Base-by-base conservation (phyloP, 192 early-diverging fungal genomes). In the Rhizoclosmatium globosum region DNA sequence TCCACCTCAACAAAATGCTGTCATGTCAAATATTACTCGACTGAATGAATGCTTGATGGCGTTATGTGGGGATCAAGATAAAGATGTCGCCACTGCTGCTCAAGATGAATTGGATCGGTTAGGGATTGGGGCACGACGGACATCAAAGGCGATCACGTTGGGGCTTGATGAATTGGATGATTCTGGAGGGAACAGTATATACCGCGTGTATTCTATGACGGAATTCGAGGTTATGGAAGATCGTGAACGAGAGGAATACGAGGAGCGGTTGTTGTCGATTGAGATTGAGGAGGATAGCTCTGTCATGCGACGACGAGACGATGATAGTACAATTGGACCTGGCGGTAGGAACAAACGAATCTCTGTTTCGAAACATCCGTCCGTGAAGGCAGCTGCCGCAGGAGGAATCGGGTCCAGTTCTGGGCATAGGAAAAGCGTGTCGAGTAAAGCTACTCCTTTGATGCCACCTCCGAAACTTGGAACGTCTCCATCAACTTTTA, bases 41-140 rank as follows among this genome's bases (percentile, higher is more conserved):
- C 59, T 74, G 2, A 74, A 74, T 64, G 72, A 74, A 44, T 74
- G 72, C 62, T 43, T 74, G 7, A 60, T 74, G 57, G 56, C 72
- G 13, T 56, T 74, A 4, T 74, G 58, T 21, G 61, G 72, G 23
- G 72, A 74, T 43, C 58, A n/a, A 41, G 72, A 74, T 43, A 53
- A 59, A 17, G 72, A 74, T 43, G 72, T 74, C 13, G 56, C 72
- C 38, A 23, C 58, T 23, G 38, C 47, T 15, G 72, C 72, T 6
- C 57, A 74, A 38, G 72, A 60, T 47, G 72, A 74, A 45, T 23
- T 74, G 56, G 72, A 74, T 11, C 56, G 72, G n/a, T 9, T 59
- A 23, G 72, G 72, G 53, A 39, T 72, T 42, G 53, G 70, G 47
- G 11, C 53, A 9, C 70, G 70, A 39, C 47, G 70, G 7, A 31